Percentiles rank a stretch among this genome's conserved stretches.
Conservation (phyloP, 306 rosid species). For the Malus asiatica region DNA sequence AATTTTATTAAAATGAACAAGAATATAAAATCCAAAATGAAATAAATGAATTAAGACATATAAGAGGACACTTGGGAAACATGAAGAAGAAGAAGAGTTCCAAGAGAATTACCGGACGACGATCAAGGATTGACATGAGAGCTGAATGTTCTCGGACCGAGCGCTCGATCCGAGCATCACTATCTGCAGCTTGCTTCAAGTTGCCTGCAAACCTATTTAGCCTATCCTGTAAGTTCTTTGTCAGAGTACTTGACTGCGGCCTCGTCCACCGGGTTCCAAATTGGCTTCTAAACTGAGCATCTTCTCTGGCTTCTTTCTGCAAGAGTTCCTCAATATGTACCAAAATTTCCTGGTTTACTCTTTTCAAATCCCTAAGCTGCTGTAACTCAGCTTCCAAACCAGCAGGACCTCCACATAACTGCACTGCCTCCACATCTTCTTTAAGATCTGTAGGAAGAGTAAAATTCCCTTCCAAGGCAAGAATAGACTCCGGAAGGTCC, state of each 20-base stretch:
- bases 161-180: conserved; percentile 90
- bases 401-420: conserved; percentile 88
- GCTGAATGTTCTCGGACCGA: conserved; percentile 77
- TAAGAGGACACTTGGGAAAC: background rate
- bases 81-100: conserved; percentile 6
- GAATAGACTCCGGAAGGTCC: conserved; percentile 96
- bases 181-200: conserved; percentile 95
- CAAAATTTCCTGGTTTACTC: conserved; percentile 85
- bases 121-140: conserved; percentile 82
- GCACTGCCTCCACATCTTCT: conserved; percentile 98
- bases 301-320: conserved; percentile 96
- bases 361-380: conserved; percentile 86
- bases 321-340: conserved; percentile 84
- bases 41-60: background rate
- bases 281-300: conserved; percentile 84
- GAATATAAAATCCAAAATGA: background rate
- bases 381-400: conserved; percentile 92
- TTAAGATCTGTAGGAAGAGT: conserved; percentile 64
- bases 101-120: conserved; percentile 61
- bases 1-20: too few species aligned
- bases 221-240: conserved; percentile 94
- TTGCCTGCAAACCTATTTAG: conserved; percentile 85
- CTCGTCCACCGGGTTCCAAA: conserved; percentile 96
- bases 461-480: conserved; percentile 89
- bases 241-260: conserved; percentile 91